phyloP scores from a whole-genome alignment of 345 rosid genomes.

The Brassica incana region DNA sequence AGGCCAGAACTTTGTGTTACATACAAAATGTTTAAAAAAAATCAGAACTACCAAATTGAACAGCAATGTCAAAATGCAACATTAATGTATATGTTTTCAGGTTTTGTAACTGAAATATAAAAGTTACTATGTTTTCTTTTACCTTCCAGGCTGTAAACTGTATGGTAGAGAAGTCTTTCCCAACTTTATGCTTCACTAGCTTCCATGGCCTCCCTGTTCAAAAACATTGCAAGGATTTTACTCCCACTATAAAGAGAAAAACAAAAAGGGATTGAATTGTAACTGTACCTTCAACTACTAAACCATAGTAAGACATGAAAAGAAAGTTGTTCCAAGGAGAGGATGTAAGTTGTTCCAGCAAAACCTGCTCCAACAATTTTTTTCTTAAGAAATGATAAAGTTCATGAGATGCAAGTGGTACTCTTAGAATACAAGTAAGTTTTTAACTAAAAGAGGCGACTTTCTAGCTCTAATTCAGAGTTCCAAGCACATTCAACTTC shows the following conservation, averaged over 20 bases:
- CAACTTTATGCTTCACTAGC: constrained; percentile 65
- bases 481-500: too few species aligned
- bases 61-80: not conserved
- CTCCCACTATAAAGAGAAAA: not conserved
- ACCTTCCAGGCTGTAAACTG: constrained; percentile 97
- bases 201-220: constrained; percentile 73
- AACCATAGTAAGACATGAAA: constrained; percentile 86
- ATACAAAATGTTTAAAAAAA: not conserved
- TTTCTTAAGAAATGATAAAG: not conserved
- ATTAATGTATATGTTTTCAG: not conserved
- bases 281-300: constrained; percentile 73
- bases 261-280: not conserved
- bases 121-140: not conserved
- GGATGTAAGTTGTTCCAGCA: constrained; percentile 75
- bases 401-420: too few species aligned
- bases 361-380: constrained; percentile 48
- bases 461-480: too few species aligned
- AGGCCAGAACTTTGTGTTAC: constrained; percentile 73
- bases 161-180: constrained; percentile 61
- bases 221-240: constrained; percentile 3
- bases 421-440: too few species aligned
- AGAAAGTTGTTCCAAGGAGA: constrained; percentile 92
- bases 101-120: not conserved
- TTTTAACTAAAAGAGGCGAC: too few species aligned
- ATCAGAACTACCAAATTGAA: constrained; percentile 1